Base-by-base conservation (phyloP, 2,329 filamentous ascomycete genomes). In the Daldinia sp. region DNA sequence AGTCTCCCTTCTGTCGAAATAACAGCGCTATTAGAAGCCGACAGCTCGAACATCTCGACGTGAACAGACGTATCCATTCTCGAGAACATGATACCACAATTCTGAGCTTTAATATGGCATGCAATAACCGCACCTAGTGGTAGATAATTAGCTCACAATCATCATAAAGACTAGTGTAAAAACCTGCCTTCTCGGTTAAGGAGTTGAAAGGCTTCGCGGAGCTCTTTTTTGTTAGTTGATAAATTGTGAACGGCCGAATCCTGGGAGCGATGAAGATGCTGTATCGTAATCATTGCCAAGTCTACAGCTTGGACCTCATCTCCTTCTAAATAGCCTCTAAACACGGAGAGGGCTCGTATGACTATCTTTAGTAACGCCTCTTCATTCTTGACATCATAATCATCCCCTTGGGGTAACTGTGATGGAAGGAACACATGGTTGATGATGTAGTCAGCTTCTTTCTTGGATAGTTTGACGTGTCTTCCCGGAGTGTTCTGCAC, bases 1-100 rank as follows among this genome's bases (percentile, higher is more conserved):
- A 74, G 60, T 33, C 80, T 76, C 1, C 80, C 80, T 33, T 67
- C 54, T 0, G 78, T 78, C 0, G 41, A 23, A 26, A 77, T 75
- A 1, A 79, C 75, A 0, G 61, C 67, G 0, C 56, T 0, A 42
- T 80, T 78, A 0, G 48, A 28, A 0, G 79, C 74, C 0, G 74
- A 75, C 0, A 82, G 59, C 55, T 82, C 81, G 44, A 82, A 81
- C 0, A 74, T 55, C 35, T 82, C 77, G 33, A 82, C 71, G 1
- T 71, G 23, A 12, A 79, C 58, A 3, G 55, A 56, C 3, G 69
- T n/a, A 2, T 35, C 33, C 3, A 41, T 33, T 18, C 60, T 74
- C 23, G 65, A 71, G 33, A 81, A 71, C 1, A 82, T 20, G 0
- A 82, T 28, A 0, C 75, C 81, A 0, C 79, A 78, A 57, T 82